Evolutionary conservation across 495 filamentous ascomycete genomes (phyloP).

Genomic region (Tricharina praecox): DNA sequence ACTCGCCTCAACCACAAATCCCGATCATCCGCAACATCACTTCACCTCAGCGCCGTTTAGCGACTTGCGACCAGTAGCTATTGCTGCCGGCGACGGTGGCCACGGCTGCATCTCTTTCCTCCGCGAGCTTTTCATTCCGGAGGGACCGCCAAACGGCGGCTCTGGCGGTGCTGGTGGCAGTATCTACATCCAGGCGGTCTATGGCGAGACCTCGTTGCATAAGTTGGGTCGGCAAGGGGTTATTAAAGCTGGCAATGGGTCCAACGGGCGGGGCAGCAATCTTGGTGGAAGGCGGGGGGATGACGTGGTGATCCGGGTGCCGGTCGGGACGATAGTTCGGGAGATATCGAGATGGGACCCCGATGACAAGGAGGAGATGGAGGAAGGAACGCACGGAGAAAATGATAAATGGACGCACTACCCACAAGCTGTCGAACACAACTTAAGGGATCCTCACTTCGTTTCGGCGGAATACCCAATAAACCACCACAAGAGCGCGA

Average conservation of each 20-base stretch:
- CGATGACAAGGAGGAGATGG: slow-evolving; percentile 25
- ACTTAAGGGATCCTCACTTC: slow-evolving; percentile 17
- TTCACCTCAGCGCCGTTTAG: slow-evolving; percentile 69
- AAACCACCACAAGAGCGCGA: slow-evolving; percentile 18
- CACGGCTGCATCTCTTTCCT: slow-evolving; percentile 88
- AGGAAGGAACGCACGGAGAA: slow-evolving; percentile 26
- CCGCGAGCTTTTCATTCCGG: slow-evolving; percentile 67
- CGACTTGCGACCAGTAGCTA: slow-evolving; percentile 60
- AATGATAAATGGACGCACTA: slow-evolving; percentile 74
- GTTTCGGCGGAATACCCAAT: slow-evolving; percentile 19
- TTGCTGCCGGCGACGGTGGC: slow-evolving; percentile 65
- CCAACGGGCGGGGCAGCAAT: slow-evolving; percentile 69
- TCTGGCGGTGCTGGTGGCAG: slow-evolving; percentile 84
- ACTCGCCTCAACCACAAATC: slow-evolving; percentile 42
- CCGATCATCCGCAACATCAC: slow-evolving; percentile 32
- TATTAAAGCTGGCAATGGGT: slow-evolving; percentile 62
- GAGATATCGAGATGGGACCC: slow-evolving; percentile 69
- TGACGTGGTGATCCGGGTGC: slow-evolving; percentile 75
- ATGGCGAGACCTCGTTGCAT: slow-evolving; percentile 77
- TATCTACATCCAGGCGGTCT: slow-evolving; percentile 84
- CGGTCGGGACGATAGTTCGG: slow-evolving; percentile 76
- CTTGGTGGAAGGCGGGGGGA: slow-evolving; percentile 65
- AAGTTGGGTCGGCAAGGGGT: slow-evolving; percentile 67
- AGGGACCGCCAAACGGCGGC: slow-evolving; percentile 91
- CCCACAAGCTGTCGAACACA: slow-evolving; percentile 33